Evolutionary conservation across 176 grass and related monocot genomes (phyloP), one percentile per base, ranked within the genome.

Genomic region (Melocanna baccifera): DNA sequence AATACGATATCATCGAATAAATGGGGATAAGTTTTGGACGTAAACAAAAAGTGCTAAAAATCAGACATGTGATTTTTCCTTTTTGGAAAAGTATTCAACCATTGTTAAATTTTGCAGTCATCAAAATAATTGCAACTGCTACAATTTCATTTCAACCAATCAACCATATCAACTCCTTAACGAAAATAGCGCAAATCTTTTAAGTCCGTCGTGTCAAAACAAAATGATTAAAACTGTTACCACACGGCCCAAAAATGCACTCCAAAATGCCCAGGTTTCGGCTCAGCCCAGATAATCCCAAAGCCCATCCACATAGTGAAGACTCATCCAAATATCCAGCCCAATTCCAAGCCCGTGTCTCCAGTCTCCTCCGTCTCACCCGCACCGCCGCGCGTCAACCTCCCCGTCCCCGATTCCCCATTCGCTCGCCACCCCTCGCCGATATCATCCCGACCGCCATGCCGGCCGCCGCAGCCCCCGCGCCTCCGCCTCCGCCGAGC

Each of bases 371-470:
- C 50, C 56, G 66, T 83, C 73, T 83, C 73, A 78, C 63, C 77
- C 77, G 32, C 32, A 34, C 32, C 32, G 32, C 32, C 32, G 76
- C 50, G 69, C 64, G 78, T 86, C 83, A 86, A 73, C 37, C 72
- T 77, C 65, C 45, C 56, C 47, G 45, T 48, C 28, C 72, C 51
- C 62, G n/a, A 91, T 87, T 87, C 85, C 89, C 89, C 80, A 75
- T 91, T 91, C 30, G 3, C 63, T 80, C 62, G 2, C 55, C 51
- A 9, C 5, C 50, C 48, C 52, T 77, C 65, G 45, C 73, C 88
- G 80, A 87, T 91, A 80, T 71, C 79, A 41, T 15, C 59, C 29
- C 30, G 28, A 71, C 69, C 73, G 77, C 66, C 82, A 94, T 94
- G 93, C 87, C 87, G 56, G 82, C 83, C 62, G 64, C 85, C 61